These are phyloP conservation scores for Monilinia laxa DNA, from an alignment of 2,329 filamentous ascomycete species.

Conservation along the genomic window DNA sequence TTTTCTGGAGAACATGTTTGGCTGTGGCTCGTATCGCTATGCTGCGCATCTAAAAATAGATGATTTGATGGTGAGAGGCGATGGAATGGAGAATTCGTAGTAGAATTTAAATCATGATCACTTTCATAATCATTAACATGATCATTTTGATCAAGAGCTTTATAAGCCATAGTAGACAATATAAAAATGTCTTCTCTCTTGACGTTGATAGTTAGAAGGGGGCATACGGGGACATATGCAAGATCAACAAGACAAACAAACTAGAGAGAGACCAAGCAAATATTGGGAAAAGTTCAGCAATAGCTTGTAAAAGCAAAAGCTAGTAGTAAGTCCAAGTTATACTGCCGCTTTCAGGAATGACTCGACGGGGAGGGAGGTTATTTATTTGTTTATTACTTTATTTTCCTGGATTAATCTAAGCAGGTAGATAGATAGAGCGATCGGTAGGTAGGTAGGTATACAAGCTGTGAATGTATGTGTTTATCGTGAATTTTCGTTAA, in stretches of 20 bases:
- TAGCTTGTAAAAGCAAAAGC: conserved; percentile 10
- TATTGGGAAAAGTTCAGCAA: not conserved
- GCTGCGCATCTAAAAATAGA: conserved; percentile 34
- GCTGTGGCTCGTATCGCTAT: conserved; percentile 27
- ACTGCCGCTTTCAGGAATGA: conserved; percentile 8
- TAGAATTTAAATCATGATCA: conserved; percentile 14
- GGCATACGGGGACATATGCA: not conserved
- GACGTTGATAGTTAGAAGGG: conserved; percentile 4
- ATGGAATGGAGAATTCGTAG: conserved; percentile 19
- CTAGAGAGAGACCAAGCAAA: not conserved
- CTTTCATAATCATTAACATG: conserved; percentile 6
- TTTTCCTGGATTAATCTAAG: too few species aligned
- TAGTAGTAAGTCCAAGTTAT: not conserved
- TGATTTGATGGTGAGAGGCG: conserved; percentile 20
- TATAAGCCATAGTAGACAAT: conserved; percentile 27
- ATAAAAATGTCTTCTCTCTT: conserved; percentile 1
- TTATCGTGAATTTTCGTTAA: conserved; percentile 17
- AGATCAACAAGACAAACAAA: conserved; percentile 5
- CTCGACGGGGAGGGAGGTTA: not conserved
- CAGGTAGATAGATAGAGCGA: too few species aligned
- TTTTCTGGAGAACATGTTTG: conserved; percentile 19
- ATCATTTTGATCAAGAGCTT: conserved; percentile 25
- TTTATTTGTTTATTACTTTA: not conserved
- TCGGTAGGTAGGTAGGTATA: not conserved
- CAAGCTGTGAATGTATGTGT: not conserved